Evolutionary conservation across 2,329 filamentous ascomycete genomes (phyloP).

Genomic region (Pseudonectria foliicola): DNA sequence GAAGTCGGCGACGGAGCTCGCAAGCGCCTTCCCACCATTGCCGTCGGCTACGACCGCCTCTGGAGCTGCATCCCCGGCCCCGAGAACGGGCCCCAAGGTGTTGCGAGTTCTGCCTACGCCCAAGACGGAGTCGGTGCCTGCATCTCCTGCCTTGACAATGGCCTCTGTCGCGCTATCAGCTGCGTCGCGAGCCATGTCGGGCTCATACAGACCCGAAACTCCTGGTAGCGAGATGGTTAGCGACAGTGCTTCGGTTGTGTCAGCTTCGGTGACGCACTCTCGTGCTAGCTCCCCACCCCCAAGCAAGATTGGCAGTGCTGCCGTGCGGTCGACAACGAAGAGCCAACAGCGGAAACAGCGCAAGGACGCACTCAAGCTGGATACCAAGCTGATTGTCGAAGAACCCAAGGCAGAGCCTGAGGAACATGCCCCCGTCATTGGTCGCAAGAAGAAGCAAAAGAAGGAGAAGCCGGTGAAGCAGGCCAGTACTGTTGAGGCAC

Average conservation of each 20-base stretch:
- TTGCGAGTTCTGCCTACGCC: constrained; percentile 63
- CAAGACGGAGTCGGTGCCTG: constrained; percentile 48
- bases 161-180: constrained; percentile 24
- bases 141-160: constrained; percentile 24
- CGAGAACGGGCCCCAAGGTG: constrained; percentile 53
- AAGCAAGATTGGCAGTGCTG: constrained; percentile 58
- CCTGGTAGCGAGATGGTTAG: constrained; percentile 67
- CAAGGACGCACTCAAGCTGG: constrained; percentile 59
- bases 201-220: constrained; percentile 55
- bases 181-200: constrained; percentile 24
- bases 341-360: constrained; percentile 72
- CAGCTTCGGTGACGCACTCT: constrained; percentile 59
- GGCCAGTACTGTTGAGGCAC: constrained; percentile 6
- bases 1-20: constrained; percentile 21
- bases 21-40: constrained; percentile 43
- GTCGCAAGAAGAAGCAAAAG: constrained; percentile 80
- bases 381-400: constrained; percentile 48
- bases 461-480: constrained; percentile 51
- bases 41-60: constrained; percentile 39
- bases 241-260: constrained; percentile 70
- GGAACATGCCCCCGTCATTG: constrained; percentile 64
- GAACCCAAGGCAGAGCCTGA: constrained; percentile 44
- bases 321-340: constrained; percentile 64
- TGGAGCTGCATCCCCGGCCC: constrained; percentile 41
- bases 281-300: constrained; percentile 66